Percentiles rank a stretch among this genome's conserved stretches.
These are phyloP conservation scores for Galerina marginata DNA, from an alignment of 768 basidiomycete species.

Conservation along the genomic window DNA sequence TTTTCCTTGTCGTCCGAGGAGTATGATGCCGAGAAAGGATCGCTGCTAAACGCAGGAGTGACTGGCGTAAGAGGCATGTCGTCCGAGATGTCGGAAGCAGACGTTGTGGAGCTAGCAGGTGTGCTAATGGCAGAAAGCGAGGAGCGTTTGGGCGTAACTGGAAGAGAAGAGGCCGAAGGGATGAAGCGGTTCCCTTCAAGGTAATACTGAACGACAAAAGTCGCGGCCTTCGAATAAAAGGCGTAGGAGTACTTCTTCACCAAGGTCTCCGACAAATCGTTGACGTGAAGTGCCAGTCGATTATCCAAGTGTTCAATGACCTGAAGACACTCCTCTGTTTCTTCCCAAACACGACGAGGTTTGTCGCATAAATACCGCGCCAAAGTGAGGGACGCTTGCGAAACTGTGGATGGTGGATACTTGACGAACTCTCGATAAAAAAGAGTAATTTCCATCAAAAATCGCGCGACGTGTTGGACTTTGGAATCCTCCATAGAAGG, in stretches of 20 bases:
- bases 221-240: conserved; percentile 96
- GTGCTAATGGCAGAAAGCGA: conserved; percentile 66
- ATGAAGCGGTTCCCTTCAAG: conserved; percentile 83
- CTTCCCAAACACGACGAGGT: conserved; percentile 78
- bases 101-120: conserved; percentile 76
- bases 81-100: conserved; percentile 76
- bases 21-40: conserved; percentile 53
- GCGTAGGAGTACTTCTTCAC: conserved; percentile 98
- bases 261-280: conserved; percentile 93
- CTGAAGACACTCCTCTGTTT: conserved; percentile 82
- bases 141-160: conserved; percentile 69
- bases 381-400: conserved; percentile 86
- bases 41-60: conserved; percentile 70
- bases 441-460: conserved; percentile 98
- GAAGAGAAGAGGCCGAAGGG: conserved; percentile 53
- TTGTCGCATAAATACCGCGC: conserved; percentile 89
- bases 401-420: conserved; percentile 84
- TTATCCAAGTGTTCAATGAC: conserved; percentile 87
- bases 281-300: conserved; percentile 86
- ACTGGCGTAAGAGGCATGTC: conserved; percentile 86
- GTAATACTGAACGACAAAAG: conserved; percentile 92
- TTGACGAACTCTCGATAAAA: conserved; percentile 96
- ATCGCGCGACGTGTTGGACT: conserved; percentile 94
- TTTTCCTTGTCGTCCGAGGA: conserved; percentile 85
- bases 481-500: conserved; percentile 82